phyloP scores from a whole-genome alignment of 2,329 filamentous ascomycete species.

The Scopulariopsis brevicaulis region DNA sequence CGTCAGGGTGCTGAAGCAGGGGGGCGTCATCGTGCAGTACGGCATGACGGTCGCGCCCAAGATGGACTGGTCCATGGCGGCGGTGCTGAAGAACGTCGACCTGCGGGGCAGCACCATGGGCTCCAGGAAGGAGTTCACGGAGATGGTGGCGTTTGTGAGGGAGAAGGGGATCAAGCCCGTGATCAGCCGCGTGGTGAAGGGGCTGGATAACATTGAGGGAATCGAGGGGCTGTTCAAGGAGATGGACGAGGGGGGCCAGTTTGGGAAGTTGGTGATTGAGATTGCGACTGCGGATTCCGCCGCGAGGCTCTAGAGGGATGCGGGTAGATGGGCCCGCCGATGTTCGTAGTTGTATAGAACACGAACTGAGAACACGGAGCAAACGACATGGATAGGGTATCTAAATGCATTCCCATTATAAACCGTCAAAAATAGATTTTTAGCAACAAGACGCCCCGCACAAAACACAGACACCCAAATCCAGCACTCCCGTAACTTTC shows the following conservation, averaged over 20 bases:
- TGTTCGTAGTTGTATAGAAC: neutral
- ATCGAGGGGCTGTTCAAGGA: constrained; percentile 78
- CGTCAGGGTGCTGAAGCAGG: constrained; percentile 59
- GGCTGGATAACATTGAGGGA: constrained; percentile 63
- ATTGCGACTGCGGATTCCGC: constrained; percentile 27
- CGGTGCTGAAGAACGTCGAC: constrained; percentile 80
- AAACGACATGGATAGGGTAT: constrained; percentile 1
- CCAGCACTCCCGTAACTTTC: neutral
- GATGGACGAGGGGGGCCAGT: constrained; percentile 76
- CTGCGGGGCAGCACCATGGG: constrained; percentile 85
- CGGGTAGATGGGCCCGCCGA: neutral
- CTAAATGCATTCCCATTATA: constrained; percentile 4
- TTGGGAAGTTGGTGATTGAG: constrained; percentile 84
- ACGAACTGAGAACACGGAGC: neutral
- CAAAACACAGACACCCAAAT: neutral
- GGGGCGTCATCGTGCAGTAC: constrained; percentile 77
- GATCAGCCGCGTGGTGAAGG: constrained; percentile 62
- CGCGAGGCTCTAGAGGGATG: constrained; percentile 25
- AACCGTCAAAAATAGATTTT: neutral
- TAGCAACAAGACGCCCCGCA: neutral
- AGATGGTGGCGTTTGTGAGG: constrained; percentile 77
- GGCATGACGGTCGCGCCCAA: constrained; percentile 83
- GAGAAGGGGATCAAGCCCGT: constrained; percentile 64
- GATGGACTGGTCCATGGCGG: constrained; percentile 78
- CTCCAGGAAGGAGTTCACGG: constrained; percentile 75